A percentile compares a stretch with the other conserved stretches of the same genome.
Evolutionary conservation across 768 basidiomycete species (phyloP).

Genomic region (Collybia mongolica): DNA sequence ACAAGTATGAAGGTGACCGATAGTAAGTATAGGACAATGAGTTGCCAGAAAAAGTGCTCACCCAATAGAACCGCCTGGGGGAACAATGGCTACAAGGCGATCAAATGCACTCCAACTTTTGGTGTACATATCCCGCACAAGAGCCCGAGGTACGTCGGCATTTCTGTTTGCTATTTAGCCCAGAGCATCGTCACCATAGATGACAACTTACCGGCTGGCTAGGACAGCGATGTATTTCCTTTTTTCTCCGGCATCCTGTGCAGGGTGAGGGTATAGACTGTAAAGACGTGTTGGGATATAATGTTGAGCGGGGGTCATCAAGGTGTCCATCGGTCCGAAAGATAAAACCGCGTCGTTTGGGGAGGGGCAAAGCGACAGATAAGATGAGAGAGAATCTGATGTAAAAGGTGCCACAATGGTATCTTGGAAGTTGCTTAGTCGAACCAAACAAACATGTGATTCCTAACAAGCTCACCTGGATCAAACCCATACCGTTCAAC

Average conservation of each 20-base stretch:
- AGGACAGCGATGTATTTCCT: constrained; percentile 72
- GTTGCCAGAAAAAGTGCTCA: constrained; percentile 30
- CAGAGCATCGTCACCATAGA: background rate
- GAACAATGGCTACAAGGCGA: constrained; percentile 82
- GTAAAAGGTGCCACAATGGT: constrained; percentile 76
- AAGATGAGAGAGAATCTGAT: constrained; percentile 71
- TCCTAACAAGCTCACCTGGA: constrained; percentile 42
- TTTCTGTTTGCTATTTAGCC: constrained; percentile 45
- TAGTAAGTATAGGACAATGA: constrained; percentile 4
- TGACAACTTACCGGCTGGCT: constrained; percentile 54
- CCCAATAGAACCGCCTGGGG: constrained; percentile 90
- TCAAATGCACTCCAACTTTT: constrained; percentile 94
- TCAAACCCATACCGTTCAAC: constrained; percentile 83
- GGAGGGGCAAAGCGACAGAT: constrained; percentile 74
- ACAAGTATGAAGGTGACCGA: background rate
- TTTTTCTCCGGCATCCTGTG: constrained; percentile 73
- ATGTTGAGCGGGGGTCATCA: constrained; percentile 74
- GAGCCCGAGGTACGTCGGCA: constrained; percentile 79
- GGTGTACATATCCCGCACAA: constrained; percentile 89
- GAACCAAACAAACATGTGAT: constrained; percentile 5
- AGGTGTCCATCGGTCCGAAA: constrained; percentile 78
- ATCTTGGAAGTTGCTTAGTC: constrained; percentile 36
- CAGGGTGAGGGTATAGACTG: constrained; percentile 77
- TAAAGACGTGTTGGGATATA: constrained; percentile 76
- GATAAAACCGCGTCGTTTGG: constrained; percentile 73